Percentiles rank a stretch among this genome's conserved stretches.
phyloP scores from a whole-genome alignment of 495 filamentous ascomycete species.

The Xylaria venustula region DNA sequence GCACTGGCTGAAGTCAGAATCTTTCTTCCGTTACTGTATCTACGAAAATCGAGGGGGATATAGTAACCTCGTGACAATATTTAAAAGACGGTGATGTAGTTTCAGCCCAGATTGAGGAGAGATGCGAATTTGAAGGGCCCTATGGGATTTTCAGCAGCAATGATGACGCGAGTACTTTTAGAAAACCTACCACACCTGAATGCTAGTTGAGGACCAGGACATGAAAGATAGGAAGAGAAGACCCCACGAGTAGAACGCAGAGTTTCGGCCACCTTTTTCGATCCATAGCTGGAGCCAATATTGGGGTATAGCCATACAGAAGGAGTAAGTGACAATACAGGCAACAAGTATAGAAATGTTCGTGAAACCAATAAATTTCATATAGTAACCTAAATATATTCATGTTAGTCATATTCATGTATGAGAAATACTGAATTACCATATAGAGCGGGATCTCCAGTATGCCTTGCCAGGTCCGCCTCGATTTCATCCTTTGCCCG shows the following conservation, averaged over 20 bases:
- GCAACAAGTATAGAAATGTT: constrained; percentile 44
- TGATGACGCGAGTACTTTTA: background rate
- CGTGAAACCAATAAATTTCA: constrained; percentile 47
- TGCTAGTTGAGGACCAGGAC: constrained; percentile 31
- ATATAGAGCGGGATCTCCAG: constrained; percentile 58
- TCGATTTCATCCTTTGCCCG: constrained; percentile 16
- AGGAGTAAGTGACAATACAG: constrained; percentile 28
- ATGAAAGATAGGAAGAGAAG: constrained; percentile 28
- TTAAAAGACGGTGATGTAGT: constrained; percentile 16
- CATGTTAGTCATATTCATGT: background rate
- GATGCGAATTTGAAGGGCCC: constrained; percentile 16
- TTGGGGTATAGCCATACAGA: constrained; percentile 38
- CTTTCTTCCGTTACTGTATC: too few relatives aligned
- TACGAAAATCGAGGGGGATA: too few relatives aligned
- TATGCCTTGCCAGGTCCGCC: constrained; percentile 29
- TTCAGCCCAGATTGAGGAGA: constrained; percentile 19
- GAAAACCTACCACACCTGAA: constrained; percentile 25
- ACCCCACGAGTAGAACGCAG: constrained; percentile 27
- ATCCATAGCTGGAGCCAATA: constrained; percentile 44
- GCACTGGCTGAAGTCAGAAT: constrained; percentile 16
- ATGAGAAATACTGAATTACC: constrained; percentile 12
- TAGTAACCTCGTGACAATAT: constrained; percentile 13
- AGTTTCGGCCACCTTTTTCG: constrained; percentile 14
- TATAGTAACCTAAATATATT: constrained; percentile 49
- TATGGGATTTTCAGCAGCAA: background rate